Evolutionary conservation across 257 asterid species (phyloP), one percentile per base, ranked within the genome.

Genomic region (Fraxinus excelsior): DNA sequence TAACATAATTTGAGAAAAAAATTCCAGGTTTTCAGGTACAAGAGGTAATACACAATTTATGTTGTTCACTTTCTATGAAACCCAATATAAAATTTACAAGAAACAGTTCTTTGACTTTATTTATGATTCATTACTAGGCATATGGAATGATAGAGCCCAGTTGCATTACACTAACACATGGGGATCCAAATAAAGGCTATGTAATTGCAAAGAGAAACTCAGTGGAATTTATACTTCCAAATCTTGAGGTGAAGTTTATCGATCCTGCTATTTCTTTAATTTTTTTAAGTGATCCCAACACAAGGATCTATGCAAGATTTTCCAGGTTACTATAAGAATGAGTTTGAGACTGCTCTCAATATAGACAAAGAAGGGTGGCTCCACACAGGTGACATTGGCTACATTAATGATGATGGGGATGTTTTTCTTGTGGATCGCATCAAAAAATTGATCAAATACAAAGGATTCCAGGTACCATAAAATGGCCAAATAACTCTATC

Each of bases 131-230:
- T 49, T 35, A 62, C 21, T 71, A 94, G 98, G 99, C 98, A 2
- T 95, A 93, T 74, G 99, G 99, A 37, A 91, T 95, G 99, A 95
- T 98, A 1, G 99, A 93, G 80, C 99, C 93, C 71, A 95, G 99
- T 85, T 95, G 99, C 88, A 95, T 95, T 32, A 93, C 98, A 2
- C 81, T 95, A 58, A 88, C 93, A 66, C 96, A 95, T 67, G 96
- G 91, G 9, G 86, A 84, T 70, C 91, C 87, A 21, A 83, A 62
- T 29, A 88, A 84, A 73, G 94, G 86, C 9, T 88, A 90, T 37
- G 81, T 84, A 40, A 78, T 80, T 67, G 92, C 97, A 14, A 95
- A 95, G 91, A 84, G 81, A 82, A 93, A 91, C 70, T 95, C 99
- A 0, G 98, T 95, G 19, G 99, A 98, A 18, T 91, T 95, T 72